Evolutionary conservation across 2,329 filamentous ascomycete genomes (phyloP).

Genomic region (Talaromyces sp.): DNA sequence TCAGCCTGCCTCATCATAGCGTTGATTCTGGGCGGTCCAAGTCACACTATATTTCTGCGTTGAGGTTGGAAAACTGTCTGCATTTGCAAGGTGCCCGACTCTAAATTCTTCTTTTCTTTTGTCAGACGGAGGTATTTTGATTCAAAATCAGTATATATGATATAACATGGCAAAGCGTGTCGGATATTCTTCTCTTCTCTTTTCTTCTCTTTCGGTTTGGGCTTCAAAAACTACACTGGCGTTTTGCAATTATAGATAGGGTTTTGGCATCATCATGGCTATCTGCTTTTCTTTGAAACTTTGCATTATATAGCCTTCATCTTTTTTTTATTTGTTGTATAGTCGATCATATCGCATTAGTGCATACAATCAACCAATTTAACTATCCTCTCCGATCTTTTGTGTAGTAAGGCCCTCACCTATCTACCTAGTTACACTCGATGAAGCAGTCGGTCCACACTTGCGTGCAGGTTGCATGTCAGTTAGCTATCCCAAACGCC

Average conservation of each 20-base stretch:
- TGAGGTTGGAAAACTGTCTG: slow-evolving; percentile 4
- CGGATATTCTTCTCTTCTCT: neutral
- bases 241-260: neutral
- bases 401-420: neutral
- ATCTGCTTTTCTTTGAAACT: neutral
- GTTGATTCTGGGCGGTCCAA: neutral
- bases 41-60: slow-evolving; percentile 7
- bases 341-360: neutral
- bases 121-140: slow-evolving; percentile 2
- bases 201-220: neutral
- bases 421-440: neutral
- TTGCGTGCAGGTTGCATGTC: neutral
- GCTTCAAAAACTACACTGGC: neutral
- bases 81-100: slow-evolving; percentile 13
- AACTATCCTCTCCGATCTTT: neutral
- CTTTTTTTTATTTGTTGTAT: neutral
- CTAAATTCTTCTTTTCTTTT: neutral
- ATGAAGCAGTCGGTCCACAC: neutral
- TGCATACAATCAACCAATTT: neutral
- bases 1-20: neutral
- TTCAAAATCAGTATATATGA: slow-evolving; percentile 5
- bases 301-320: neutral
- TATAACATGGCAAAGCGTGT: neutral
- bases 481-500: neutral
- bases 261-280: neutral